A percentile compares a stretch with the other conserved stretches of the same genome.
These are phyloP conservation scores for Populus simonii DNA, from an alignment of 345 rosid genomes.

Conservation along the genomic window DNA sequence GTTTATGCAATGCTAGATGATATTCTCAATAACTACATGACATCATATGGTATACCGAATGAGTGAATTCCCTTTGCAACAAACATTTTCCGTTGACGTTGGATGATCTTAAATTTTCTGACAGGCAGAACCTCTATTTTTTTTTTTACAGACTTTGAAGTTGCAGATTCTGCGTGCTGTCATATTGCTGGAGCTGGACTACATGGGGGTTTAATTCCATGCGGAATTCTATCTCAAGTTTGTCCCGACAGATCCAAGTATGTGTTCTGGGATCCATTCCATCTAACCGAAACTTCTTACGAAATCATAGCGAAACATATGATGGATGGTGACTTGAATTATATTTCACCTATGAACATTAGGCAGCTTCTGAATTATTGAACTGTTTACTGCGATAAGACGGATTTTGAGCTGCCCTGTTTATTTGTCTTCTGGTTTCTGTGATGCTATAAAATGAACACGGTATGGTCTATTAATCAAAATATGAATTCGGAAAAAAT, in stretches of 20 bases:
- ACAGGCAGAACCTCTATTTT: too few relatives aligned
- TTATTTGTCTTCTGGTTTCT: too few relatives aligned
- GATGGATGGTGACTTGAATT: not conserved
- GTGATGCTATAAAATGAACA: too few relatives aligned
- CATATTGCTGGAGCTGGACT: not conserved
- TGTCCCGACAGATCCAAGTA: not conserved
- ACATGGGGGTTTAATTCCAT: not conserved
- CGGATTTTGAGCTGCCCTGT: not conserved
- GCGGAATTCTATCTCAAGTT: not conserved
- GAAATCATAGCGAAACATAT: not conserved
- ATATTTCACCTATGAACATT: not conserved
- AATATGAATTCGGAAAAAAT: too few relatives aligned
- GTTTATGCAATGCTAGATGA: not conserved
- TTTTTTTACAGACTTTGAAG: not conserved
- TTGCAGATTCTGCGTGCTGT: not conserved
- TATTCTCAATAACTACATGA: too few relatives aligned
- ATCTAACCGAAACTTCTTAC: not conserved
- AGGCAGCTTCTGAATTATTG: not conserved
- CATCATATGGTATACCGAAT: too few relatives aligned
- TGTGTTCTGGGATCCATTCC: not conserved
- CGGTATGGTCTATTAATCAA: too few relatives aligned
- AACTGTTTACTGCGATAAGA: not conserved
- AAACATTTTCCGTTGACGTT: too few relatives aligned
- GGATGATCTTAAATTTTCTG: too few relatives aligned
- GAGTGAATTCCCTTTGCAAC: too few relatives aligned